Conservation (phyloP, 176 grass and related monocot species). For the Triticum turgidum region DNA sequence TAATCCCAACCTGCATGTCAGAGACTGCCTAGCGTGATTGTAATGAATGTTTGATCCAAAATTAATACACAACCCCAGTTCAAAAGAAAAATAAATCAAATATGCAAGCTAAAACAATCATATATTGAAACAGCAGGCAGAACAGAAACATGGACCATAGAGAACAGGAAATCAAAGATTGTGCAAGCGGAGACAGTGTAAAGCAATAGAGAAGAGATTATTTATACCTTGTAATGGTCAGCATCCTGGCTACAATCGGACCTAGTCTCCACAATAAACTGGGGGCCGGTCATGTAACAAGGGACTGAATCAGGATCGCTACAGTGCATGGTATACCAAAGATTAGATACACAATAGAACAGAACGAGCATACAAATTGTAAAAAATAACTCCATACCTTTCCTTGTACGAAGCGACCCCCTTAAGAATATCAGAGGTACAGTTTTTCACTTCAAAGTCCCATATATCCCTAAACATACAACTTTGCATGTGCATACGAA, state of each 20-base stretch:
- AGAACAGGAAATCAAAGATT: not conserved
- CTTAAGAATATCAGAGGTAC: not conserved
- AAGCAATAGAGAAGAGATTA: not conserved
- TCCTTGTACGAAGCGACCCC: not conserved
- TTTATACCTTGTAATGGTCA: not conserved
- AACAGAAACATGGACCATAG: constrained; percentile 1
- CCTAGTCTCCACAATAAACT: not conserved
- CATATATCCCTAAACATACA: constrained; percentile 12
- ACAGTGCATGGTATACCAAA: not conserved
- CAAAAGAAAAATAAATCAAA: not conserved
- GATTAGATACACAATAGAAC: not conserved
- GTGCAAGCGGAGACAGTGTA: not conserved
- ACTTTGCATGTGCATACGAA: not conserved
- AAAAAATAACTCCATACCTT: not conserved
- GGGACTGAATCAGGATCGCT: not conserved
- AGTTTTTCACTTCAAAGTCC: not conserved
- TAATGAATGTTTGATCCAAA: not conserved
- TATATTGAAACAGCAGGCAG: not conserved
- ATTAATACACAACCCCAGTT: not conserved
- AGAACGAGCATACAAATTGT: not conserved
- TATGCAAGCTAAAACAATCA: not conserved
- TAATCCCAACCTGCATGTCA: not conserved
- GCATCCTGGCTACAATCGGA: not conserved
- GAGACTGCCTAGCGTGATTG: not conserved
- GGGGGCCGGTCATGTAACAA: not conserved